Conservation (phyloP, 2,329 filamentous ascomycete species). For the Penicillium paneum region DNA sequence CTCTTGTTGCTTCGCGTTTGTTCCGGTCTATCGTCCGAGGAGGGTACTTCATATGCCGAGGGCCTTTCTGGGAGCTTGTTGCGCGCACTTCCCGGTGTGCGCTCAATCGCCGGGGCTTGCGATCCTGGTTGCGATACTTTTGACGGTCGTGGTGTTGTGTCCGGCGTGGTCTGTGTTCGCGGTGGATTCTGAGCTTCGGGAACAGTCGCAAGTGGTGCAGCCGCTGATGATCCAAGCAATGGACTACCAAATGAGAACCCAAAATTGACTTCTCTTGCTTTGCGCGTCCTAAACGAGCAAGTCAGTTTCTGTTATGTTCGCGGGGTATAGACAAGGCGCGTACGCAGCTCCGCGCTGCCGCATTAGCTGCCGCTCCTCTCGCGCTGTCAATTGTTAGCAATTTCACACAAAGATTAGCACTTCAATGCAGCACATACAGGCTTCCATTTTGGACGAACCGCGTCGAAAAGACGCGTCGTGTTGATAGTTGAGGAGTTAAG, state of each 20-base stretch:
- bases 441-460: conserved; percentile 38
- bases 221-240: conserved; percentile 20
- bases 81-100: conserved; percentile 34
- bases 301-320: conserved; percentile 22
- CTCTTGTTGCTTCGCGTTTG: conserved; percentile 31
- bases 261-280: conserved; percentile 49
- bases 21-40: conserved; percentile 29
- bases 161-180: conserved; percentile 16
- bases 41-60: conserved; percentile 38
- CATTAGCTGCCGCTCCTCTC: conserved; percentile 55
- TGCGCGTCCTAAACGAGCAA: conserved; percentile 41
- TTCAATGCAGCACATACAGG: conserved; percentile 30
- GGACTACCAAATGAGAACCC: conserved; percentile 48
- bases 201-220: conserved; percentile 24
- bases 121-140: conserved; percentile 17
- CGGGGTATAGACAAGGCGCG: conserved; percentile 31
- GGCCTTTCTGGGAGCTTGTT: conserved; percentile 31
- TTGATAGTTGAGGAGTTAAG: conserved; percentile 22
- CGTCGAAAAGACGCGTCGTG: conserved; percentile 35
- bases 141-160: conserved; percentile 13
- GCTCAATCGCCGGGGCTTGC: conserved; percentile 11
- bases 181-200: conserved; percentile 19
- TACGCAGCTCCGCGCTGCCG: conserved; percentile 58
- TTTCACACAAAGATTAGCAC: neutral
- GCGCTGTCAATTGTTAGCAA: conserved; percentile 36